Evolutionary conservation across 179 eudicot genomes (phyloP), one percentile per base, ranked within the genome.

Genomic region (Carnegiea gigantea): DNA sequence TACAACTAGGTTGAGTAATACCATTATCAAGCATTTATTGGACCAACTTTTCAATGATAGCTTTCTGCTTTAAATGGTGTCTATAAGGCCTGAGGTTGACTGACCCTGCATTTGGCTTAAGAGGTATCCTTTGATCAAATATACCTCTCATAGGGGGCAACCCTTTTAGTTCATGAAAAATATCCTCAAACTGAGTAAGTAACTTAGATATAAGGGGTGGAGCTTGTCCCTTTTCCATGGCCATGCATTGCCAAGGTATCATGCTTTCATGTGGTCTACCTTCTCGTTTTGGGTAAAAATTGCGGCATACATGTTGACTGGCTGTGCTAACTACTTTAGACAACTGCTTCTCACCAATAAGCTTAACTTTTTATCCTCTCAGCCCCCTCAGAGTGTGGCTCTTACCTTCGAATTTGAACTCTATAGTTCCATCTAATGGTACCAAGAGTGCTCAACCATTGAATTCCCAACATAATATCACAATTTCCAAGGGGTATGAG

Each of bases 371-470:
- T 33, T 33, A 3, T 13, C 40, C 36, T 4, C 9, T 48, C 4
- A 28, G 65, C 36, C 76, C 77, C 18, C 77, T 46, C 0, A 48
- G 62, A 17, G 3, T 49, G 1, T 46, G 60, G 23, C 28, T 48
- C 14, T 20, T 70, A 26, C 65, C 64, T 4, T 30, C 9, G 4
- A 20, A 20, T 21, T 26, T 2, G 15, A 46, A 67, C 13, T 78
- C 48, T 44, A 78, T 79, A 10, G 28, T 28, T 40, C 74, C 81
- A 44, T 1, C 70, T 7, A 15, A 78, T 46, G 24, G 81, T 36
- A 1, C 81, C 81, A 14, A 79, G 8, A 1, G 8, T 26, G 11
- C 65, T 26, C 2, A 79, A 11, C 76, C 75, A 70, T 11, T 79
- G 75, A 1, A 79, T 17, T 30, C 75, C 81, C 0, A 67, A 10